Base-by-base conservation (phyloP, 352 stramenopile species). In the Phytophthora fragariaefolia region DNA sequence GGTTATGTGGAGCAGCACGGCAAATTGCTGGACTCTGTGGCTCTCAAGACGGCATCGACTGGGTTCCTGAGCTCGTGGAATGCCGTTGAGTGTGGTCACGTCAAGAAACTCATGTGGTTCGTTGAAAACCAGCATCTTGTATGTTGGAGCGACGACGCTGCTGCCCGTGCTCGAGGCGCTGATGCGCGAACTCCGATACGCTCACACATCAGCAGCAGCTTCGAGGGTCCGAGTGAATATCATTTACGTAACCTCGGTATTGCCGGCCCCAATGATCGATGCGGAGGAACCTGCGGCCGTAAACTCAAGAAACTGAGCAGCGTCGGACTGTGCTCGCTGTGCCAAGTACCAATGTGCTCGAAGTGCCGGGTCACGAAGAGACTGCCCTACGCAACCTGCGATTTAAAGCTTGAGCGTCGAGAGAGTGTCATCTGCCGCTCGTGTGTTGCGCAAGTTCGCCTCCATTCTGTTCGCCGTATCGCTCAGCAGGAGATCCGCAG, bases 91-190 rank as follows among this genome's bases (percentile, higher is more conserved):
- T 81, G 69, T 46, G 72, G 68, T 15, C 69, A 82, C 27, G 55
- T 77, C 28, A 83, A 83, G 48, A 86, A 86, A 53, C 67, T 83
- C 45, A 74, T 80, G 73, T 69, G 77, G 77, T 73, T 79, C 28
- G 32, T 64, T 17, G 56, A 74, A 15, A 74, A 79, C 46, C 71
- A 69, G 22, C 69, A 79, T 10, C 45, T 64, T 9, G 69, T 73
- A 27, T 42, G 22, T 45, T 75, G 67, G 67, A 72, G 58, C 18
- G 57, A 67, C 2, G 62, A 67, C 5, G 67, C 55, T n/a, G 51
- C 43, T 47, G 62, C 51, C 13, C 55, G 62, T 15, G 67, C 51
- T 23, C 55, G 56, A 8, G 49, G 56, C 8, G 46, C 60, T 10
- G 50, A 51, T 17, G 40, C 43, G 8, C 42, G 46, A 32, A 40